Evolutionary conservation across 2,329 filamentous ascomycete genomes (phyloP), one percentile per base, ranked within the genome.

Genomic region (Lasiodiplodia sp.): DNA sequence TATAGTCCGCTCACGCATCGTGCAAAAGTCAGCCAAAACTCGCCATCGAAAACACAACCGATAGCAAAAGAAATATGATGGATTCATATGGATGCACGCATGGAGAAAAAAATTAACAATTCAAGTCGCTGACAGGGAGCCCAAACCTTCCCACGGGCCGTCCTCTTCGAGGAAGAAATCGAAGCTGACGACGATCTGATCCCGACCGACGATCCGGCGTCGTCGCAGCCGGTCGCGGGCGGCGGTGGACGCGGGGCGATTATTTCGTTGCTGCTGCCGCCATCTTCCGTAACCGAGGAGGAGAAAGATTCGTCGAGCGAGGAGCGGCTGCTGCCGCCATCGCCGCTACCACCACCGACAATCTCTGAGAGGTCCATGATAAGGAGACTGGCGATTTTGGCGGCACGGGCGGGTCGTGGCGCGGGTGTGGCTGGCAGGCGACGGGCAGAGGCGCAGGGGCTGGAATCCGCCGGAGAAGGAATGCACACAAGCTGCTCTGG

Each of bases 111-210:
- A 21, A 21, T 2, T 10, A n/a, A 52, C 11, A 8, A 8, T 23
- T 18, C n/a, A n/a, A 12, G 3, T 52, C 49, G 53, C 5, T 14
- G 12, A n/a, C 4, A 7, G 12, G 16, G 44, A 37, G 31, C 21
- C 18, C 60, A 18, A 31, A 64, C 60, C 60, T 64, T 64, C 5
- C 60, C 60, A 21, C 60, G 60, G 2, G 60, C 60, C 60, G 60
- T 64, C 25, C 60, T 37, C 10, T 52, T 52, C 44, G 44, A 47
- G 18, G 44, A 21, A 56, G 23, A n/a, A n/a, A 10, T 34, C 16
- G 21, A 28, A 25, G 31, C 11, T n/a, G 55, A 11, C n/a, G 55
- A 21, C 11, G 37, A 12, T 23, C 55, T 38, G 34, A 38, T 58
- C 37, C 44, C 2, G 31, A 40, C 34, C 38, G 38, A 40, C 28